These are phyloP conservation scores for Penicillium thymicola DNA, from an alignment of 2,329 filamentous ascomycete species.

Conservation along the genomic window DNA sequence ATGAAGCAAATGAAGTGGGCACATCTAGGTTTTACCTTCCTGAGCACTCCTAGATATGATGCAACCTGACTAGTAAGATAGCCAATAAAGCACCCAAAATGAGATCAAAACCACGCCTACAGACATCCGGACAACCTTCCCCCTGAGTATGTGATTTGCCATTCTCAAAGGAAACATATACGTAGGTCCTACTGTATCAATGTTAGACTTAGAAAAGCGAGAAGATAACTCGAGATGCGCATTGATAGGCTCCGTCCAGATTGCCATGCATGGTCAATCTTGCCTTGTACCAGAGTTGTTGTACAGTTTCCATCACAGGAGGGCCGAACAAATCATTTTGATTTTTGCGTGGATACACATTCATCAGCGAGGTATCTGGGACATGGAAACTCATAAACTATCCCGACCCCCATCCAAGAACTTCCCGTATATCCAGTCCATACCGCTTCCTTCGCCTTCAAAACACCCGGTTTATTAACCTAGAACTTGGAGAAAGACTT, in stretches of 20 bases:
- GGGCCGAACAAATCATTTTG: conserved; percentile 37
- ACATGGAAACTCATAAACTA: conserved; percentile 42
- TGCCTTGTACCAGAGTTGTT: conserved; percentile 15
- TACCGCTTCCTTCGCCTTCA: conserved; percentile 38
- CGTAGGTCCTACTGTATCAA: neutral
- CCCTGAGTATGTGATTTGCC: neutral
- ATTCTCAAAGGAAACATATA: neutral
- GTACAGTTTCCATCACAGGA: conserved; percentile 31
- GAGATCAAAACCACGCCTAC: neutral
- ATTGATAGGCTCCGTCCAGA: conserved; percentile 16
- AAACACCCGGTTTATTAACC: conserved; percentile 33
- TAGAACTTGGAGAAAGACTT: conserved; percentile 99
- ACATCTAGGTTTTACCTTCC: neutral
- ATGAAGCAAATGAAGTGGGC: neutral
- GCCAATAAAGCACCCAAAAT: neutral
- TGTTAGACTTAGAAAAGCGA: conserved; percentile 4
- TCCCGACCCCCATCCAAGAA: conserved; percentile 36
- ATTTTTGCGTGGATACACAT: conserved; percentile 42
- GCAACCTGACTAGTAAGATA: neutral
- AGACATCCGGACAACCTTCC: neutral
- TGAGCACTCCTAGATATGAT: too few species aligned
- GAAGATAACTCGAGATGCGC: conserved; percentile 11
- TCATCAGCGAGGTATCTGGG: conserved; percentile 41
- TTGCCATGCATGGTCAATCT: conserved; percentile 11
- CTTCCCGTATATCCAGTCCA: conserved; percentile 38